Conservation (phyloP, 192 early-diverging fungal species). For the Coemansia sp. region DNA sequence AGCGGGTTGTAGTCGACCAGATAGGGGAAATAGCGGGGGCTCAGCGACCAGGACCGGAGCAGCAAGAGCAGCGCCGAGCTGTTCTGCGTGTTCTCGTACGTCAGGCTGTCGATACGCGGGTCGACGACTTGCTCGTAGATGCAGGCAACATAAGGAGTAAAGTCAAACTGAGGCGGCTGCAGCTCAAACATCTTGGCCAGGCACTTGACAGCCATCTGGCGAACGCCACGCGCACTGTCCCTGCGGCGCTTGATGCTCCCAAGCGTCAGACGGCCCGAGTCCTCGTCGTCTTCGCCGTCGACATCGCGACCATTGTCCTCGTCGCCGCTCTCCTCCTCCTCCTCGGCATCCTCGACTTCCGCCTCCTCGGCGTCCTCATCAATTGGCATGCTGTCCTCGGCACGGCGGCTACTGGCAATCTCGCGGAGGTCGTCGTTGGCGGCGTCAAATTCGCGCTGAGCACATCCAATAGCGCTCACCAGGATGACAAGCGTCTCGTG, state of each 20-base stretch:
- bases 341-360: not conserved
- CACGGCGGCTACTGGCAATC: conserved; percentile 6
- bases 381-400: conserved; percentile 5
- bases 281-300: conserved; percentile 2
- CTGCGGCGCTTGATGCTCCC: conserved; percentile 27
- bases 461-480: conserved; percentile 70
- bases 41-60: conserved; percentile 76
- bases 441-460: conserved; percentile 62
- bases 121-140: conserved; percentile 77
- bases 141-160: conserved; percentile 70
- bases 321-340: conserved; percentile 3
- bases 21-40: conserved; percentile 65
- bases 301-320: conserved; percentile 3
- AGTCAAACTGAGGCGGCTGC: conserved; percentile 70
- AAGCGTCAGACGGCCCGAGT: not conserved
- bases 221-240: conserved; percentile 46
- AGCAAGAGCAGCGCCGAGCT: conserved; percentile 80
- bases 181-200: conserved; percentile 73
- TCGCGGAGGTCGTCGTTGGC: conserved; percentile 39
- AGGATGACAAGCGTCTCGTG: conserved; percentile 73
- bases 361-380: conserved; percentile 17
- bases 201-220: conserved; percentile 74
- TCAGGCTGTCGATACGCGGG: conserved; percentile 70
- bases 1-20: conserved; percentile 65
- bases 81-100: conserved; percentile 86